Percentiles rank a stretch among this genome's conserved stretches.
These are phyloP conservation scores for Pochonia chlamydosporia DNA, from an alignment of 2,329 filamentous ascomycete genomes.

Conservation along the genomic window DNA sequence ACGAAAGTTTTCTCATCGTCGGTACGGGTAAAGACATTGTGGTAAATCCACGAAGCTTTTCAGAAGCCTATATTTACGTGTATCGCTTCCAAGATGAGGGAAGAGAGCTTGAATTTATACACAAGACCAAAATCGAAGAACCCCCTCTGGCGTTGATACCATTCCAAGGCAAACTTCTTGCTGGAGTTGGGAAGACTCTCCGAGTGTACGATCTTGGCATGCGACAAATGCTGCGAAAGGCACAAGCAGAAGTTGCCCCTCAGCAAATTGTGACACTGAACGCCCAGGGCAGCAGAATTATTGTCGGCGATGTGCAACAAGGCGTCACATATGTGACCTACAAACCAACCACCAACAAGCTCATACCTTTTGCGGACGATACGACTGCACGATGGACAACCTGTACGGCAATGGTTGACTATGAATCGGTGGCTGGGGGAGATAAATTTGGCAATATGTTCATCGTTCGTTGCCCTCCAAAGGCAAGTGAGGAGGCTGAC, in stretches of 20 bases:
- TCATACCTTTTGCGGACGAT: slow-evolving; percentile 93
- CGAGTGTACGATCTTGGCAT: slow-evolving; percentile 91
- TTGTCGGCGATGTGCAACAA: slow-evolving; percentile 89
- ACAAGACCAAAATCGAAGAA: slow-evolving; percentile 89
- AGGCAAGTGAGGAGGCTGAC: slow-evolving; percentile 83
- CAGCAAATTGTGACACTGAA: slow-evolving; percentile 85
- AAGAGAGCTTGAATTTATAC: slow-evolving; percentile 85
- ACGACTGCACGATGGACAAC: slow-evolving; percentile 86
- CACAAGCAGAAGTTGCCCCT: slow-evolving; percentile 71
- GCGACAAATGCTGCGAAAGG: slow-evolving; percentile 86
- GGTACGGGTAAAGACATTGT: slow-evolving; percentile 90
- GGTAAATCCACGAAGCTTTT: slow-evolving; percentile 68
- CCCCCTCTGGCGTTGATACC: slow-evolving; percentile 84
- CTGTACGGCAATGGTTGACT: slow-evolving; percentile 89
- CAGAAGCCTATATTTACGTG: slow-evolving; percentile 81
- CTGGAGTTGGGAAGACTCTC: slow-evolving; percentile 77
- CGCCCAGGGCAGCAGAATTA: slow-evolving; percentile 83
- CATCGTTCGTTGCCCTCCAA: slow-evolving; percentile 80
- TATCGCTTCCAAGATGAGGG: slow-evolving; percentile 87
- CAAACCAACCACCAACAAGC: slow-evolving; percentile 82
- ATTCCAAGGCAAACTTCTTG: slow-evolving; percentile 85
- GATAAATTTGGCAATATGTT: slow-evolving; percentile 98
- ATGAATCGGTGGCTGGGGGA: slow-evolving; percentile 88
- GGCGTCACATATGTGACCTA: slow-evolving; percentile 90
- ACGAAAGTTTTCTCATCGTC: slow-evolving; percentile 86